Percentiles rank a stretch among this genome's conserved stretches.
These are phyloP conservation scores for Allium sativum DNA, from an alignment of 106 monocot genomes.

Conservation along the genomic window DNA sequence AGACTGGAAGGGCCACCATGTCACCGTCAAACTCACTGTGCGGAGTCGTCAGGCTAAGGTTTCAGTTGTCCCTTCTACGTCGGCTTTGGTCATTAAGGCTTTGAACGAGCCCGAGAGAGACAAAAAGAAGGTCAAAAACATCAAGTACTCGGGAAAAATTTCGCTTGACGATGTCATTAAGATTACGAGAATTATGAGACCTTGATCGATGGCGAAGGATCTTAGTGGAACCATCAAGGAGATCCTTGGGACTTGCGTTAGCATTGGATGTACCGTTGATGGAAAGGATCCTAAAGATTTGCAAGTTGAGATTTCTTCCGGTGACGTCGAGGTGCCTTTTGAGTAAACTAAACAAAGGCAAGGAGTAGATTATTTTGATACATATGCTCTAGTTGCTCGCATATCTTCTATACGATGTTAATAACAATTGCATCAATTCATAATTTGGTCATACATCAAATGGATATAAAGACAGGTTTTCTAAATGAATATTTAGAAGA, in stretches of 20 bases:
- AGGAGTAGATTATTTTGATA: too few species aligned
- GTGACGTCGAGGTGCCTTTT: constrained; percentile 37
- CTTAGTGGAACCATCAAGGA: constrained; percentile 43
- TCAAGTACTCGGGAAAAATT: constrained; percentile 60
- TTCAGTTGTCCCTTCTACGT: constrained; percentile 49
- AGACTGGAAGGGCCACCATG: constrained; percentile 67
- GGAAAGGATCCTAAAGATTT: constrained; percentile 63
- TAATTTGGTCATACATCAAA: too few species aligned
- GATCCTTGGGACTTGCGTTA: constrained; percentile 62
- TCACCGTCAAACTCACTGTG: constrained; percentile 63
- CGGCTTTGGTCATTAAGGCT: constrained; percentile 60
- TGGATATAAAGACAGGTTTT: too few species aligned
- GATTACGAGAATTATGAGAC: constrained; percentile 44
- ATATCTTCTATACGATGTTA: too few species aligned
- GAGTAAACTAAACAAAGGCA: not conserved
- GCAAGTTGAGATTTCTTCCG: constrained; percentile 37
- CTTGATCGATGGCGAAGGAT: constrained; percentile 59
- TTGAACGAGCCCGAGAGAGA: constrained; percentile 65
- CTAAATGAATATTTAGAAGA: too few species aligned
- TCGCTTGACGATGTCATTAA: constrained; percentile 54
- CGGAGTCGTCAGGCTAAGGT: constrained; percentile 68
- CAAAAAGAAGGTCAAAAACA: constrained; percentile 59
- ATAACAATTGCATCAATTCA: too few species aligned
- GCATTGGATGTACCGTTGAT: constrained; percentile 57
- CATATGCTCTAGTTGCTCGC: too few species aligned